Percentiles rank a stretch among this genome's conserved stretches.
Evolutionary conservation across 164 flowering plant species (phyloP).

Genomic region (Paratinospora sagittata): DNA sequence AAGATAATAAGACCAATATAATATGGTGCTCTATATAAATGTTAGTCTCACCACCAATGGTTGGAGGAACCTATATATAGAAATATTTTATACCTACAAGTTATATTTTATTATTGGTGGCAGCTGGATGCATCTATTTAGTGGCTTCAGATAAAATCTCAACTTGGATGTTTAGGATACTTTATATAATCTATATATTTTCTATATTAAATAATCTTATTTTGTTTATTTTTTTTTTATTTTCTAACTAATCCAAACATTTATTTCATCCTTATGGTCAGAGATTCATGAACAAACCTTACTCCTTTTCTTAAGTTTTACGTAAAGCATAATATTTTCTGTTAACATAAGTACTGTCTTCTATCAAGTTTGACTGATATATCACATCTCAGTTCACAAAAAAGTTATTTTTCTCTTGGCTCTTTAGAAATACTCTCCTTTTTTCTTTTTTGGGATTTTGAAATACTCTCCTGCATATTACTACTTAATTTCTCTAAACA

Average conservation of each 20-base stretch:
- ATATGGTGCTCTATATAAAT: neutral
- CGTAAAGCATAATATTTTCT: neutral
- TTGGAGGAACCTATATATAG: neutral
- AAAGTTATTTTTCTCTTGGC: too few species aligned
- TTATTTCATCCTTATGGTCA: neutral
- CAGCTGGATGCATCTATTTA: neutral
- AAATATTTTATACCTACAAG: neutral
- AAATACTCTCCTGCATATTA: neutral
- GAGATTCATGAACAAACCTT: neutral
- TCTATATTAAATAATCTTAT: neutral
- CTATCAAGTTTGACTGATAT: neutral
- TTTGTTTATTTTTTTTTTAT: neutral
- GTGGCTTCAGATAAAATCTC: neutral
- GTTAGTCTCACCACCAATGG: neutral
- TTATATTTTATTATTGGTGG: neutral
- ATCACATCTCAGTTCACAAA: neutral
- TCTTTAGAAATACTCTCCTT: neutral
- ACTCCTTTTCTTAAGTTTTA: neutral
- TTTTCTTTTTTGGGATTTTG: too few species aligned
- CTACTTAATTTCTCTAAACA: neutral
- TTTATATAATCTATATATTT: neutral
- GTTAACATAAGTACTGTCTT: neutral
- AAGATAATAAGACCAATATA: neutral
- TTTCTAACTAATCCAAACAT: neutral
- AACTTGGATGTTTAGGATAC: neutral